Evolutionary conservation across 2,329 filamentous ascomycete species (phyloP), one percentile per base, ranked within the genome.

Genomic region (Fusarium sp.): DNA sequence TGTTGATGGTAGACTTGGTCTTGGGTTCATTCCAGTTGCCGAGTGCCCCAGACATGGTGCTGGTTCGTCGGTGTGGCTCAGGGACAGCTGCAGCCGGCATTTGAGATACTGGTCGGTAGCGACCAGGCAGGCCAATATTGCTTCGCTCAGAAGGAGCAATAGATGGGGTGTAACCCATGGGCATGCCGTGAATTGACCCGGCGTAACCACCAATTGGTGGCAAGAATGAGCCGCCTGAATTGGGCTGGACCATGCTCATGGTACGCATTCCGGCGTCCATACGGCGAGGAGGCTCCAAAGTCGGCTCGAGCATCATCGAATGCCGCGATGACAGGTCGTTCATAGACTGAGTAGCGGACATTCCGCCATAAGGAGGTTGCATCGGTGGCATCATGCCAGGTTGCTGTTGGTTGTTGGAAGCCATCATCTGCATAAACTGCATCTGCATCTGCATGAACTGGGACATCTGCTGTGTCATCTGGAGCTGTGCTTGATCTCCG

Each of bases 81-180:
- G 67, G 76, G 69, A 46, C 80, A 75, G 60, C 74, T 1, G 73
- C 69, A 11, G 73, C 74, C 9, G 83, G 84, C 57, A 86, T 83
- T 44, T 91, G 91, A 1, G 93, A 94, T 1, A 98, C 95, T 3
- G 96, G 94, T 47, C 96, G 89, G 81, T 99, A 99, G 46, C 96
- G 90, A 32, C 93, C 91, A 11, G 96, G 94, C 55, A 97, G 86
- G 18, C 96, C 96, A 66, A 98, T 84, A 78, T 97, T 98, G 84
- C 94, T 98, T 66, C 96, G 91, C 82, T 98, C 96, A 7, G 94
- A 97, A 2, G 96, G 96, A 4, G 96, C 95, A 72, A 99, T 97
- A 1, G 95, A 98, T 2, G 94, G 90, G 2, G 94, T 88, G 80
- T 98, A 98, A 11, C 88, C 90, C 54, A 80, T 80, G 48, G 83